Evolutionary conservation across 352 stramenopile genomes (phyloP).

Genomic region (Globisporangium yorkense): DNA sequence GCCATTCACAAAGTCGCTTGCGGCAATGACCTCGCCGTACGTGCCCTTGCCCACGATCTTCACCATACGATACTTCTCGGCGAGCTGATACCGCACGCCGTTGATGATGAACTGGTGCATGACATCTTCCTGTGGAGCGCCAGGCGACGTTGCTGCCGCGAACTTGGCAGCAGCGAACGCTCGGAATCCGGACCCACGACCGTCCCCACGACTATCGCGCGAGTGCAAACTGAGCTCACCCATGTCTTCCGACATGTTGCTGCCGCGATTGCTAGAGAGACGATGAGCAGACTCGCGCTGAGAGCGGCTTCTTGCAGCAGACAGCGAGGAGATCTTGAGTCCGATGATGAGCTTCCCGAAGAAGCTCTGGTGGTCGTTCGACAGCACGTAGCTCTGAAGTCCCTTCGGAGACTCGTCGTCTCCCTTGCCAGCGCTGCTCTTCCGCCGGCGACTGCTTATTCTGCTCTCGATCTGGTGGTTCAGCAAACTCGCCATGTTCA

Average conservation of each 20-base stretch:
- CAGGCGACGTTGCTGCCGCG: slow-evolving; percentile 7
- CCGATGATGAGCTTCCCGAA: slow-evolving; percentile 73
- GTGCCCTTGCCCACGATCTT: slow-evolving; percentile 87
- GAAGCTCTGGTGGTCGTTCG: slow-evolving; percentile 81
- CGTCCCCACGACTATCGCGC: slow-evolving; percentile 7
- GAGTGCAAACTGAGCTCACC: slow-evolving; percentile 9
- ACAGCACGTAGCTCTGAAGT: slow-evolving; percentile 67
- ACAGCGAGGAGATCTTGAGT: slow-evolving; percentile 63
- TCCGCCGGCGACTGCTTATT: slow-evolving; percentile 9
- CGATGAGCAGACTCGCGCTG: slow-evolving; percentile 33
- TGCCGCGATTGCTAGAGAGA: slow-evolving; percentile 23
- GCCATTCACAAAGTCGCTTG: slow-evolving; percentile 78
- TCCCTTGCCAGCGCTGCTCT: slow-evolving; percentile 8
- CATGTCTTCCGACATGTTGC: slow-evolving; percentile 23
- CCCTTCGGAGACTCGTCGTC: slow-evolving; percentile 17
- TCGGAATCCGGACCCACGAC: slow-evolving; percentile 23
- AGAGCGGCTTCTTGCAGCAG: slow-evolving; percentile 24
- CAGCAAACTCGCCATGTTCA: slow-evolving; percentile 79
- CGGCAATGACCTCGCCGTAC: slow-evolving; percentile 89
- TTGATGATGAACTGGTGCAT: slow-evolving; percentile 90
- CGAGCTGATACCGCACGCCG: slow-evolving; percentile 78
- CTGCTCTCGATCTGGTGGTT: slow-evolving; percentile 31
- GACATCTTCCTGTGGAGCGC: slow-evolving; percentile 39
- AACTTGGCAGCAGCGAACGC: slow-evolving; percentile 31
- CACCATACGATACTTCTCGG: slow-evolving; percentile 87